Evolutionary conservation across 2,329 filamentous ascomycete genomes (phyloP).

Genomic region (Trichoderma koningii): DNA sequence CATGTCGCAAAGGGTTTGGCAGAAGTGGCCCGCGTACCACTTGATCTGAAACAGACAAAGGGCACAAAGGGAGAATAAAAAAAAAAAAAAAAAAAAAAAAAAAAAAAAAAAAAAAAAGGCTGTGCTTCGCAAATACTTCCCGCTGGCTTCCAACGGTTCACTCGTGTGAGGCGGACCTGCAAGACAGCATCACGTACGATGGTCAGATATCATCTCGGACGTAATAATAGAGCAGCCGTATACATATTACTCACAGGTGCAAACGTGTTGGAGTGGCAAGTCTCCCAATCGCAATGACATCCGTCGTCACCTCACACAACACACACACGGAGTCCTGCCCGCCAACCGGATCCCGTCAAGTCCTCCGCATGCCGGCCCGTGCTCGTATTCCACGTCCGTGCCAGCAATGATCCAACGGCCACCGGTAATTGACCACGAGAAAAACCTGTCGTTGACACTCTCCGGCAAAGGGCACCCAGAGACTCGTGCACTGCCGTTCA

Average conservation of each 20-base stretch:
- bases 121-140: not conserved
- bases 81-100: not conserved
- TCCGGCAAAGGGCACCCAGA: constrained; percentile 4
- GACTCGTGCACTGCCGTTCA: constrained; percentile 18
- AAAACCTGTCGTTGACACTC: not conserved
- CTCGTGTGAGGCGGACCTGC: not conserved
- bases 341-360: constrained; percentile 13
- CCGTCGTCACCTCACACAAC: not conserved
- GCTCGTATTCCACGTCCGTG: constrained; percentile 15
- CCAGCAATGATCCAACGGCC: not conserved
- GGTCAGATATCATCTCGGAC: not conserved
- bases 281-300: not conserved
- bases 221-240: not conserved
- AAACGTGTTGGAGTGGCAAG: not conserved
- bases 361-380: constrained; percentile 10
- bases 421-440: constrained; percentile 19
- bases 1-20: not conserved
- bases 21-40: constrained; percentile 4
- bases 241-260: not conserved
- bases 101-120: not conserved
- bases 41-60: not conserved
- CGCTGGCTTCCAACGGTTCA: not conserved
- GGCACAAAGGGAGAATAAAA: not conserved
- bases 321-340: not conserved
- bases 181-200: not conserved